Conservation (phyloP, 306 rosid genomes). For the Citrullus mucosospermus region DNA sequence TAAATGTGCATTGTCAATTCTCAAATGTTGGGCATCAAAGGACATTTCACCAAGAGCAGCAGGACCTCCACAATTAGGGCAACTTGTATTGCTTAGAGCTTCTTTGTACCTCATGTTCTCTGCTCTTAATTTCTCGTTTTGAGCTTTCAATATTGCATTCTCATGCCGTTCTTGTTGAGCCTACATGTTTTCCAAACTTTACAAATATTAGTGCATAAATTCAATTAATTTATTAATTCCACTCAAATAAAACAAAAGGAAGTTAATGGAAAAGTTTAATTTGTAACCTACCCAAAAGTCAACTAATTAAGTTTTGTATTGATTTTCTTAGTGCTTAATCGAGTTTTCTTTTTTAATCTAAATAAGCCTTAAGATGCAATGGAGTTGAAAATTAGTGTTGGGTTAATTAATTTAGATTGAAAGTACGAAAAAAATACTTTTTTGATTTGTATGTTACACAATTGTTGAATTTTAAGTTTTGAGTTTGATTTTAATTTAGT, state of each 20-base stretch:
- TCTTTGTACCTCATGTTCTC: constrained; percentile 54
- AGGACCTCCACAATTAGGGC: constrained; percentile 56
- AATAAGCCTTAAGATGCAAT: too few species aligned
- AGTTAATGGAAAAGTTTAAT: too few species aligned
- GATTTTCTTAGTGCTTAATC: too few species aligned
- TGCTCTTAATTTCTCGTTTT: constrained; percentile 55
- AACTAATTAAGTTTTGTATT: too few species aligned
- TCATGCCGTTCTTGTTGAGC: constrained; percentile 63
- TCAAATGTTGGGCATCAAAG: constrained; percentile 62
- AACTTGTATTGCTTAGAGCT: constrained; percentile 31
- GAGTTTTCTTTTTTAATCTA: too few species aligned
- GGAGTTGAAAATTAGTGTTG: too few species aligned
- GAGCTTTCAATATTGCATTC: constrained; percentile 45
- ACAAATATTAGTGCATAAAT: neutral
- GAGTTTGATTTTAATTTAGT: too few species aligned
- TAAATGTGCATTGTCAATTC: constrained; percentile 69
- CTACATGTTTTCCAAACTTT: constrained; percentile 14
- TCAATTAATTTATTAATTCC: neutral
- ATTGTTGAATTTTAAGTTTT: too few species aligned
- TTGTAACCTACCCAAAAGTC: too few species aligned
- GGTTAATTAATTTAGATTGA: too few species aligned
- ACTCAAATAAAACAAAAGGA: neutral
- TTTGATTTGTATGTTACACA: too few species aligned
- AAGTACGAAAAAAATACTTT: too few species aligned
- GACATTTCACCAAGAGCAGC: constrained; percentile 66